Percentiles rank a stretch among this genome's conserved stretches.
Evolutionary conservation across 495 filamentous ascomycete species (phyloP).

Genomic region (Tuber brumale): DNA sequence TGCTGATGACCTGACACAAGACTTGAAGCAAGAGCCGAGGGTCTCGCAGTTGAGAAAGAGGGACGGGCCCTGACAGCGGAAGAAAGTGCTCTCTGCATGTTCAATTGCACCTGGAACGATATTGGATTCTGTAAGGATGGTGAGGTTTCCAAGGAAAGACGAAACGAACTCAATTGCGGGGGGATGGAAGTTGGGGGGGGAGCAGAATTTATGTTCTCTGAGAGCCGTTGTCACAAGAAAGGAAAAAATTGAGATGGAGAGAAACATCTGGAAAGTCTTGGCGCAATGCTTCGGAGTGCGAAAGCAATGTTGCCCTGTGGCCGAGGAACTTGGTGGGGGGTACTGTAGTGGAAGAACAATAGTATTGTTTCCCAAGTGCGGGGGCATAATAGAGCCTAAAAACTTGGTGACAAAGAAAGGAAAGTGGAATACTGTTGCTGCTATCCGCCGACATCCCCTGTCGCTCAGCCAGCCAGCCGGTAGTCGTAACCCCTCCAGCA

Average conservation of each 20-base stretch:
- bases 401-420: slow-evolving; percentile 10
- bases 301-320: background rate
- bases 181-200: slow-evolving; percentile 13
- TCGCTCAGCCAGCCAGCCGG: slow-evolving; percentile 10
- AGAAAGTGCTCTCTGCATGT: slow-evolving; percentile 42
- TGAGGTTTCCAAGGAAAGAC: background rate
- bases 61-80: slow-evolving; percentile 34
- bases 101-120: slow-evolving; percentile 11
- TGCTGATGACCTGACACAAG: slow-evolving; percentile 31
- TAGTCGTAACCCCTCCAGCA: slow-evolving; percentile 32
- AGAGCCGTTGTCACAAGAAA: slow-evolving; percentile 12
- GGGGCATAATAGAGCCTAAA: background rate
- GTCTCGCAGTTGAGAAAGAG: slow-evolving; percentile 21
- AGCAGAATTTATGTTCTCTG: slow-evolving; percentile 28
- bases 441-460: slow-evolving; percentile 24
- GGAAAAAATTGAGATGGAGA: slow-evolving; percentile 29
- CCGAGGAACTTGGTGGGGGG: background rate
- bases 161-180: slow-evolving; percentile 9
- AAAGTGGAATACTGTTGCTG: slow-evolving; percentile 25
- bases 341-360: slow-evolving; percentile 5
- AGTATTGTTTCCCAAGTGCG: slow-evolving; percentile 7
- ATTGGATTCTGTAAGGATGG: background rate
- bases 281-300: slow-evolving; percentile 14
- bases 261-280: slow-evolving; percentile 40
- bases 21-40: slow-evolving; percentile 20